Base-by-base conservation (phyloP, 805 yeast species). In the Candida patagonica region DNA sequence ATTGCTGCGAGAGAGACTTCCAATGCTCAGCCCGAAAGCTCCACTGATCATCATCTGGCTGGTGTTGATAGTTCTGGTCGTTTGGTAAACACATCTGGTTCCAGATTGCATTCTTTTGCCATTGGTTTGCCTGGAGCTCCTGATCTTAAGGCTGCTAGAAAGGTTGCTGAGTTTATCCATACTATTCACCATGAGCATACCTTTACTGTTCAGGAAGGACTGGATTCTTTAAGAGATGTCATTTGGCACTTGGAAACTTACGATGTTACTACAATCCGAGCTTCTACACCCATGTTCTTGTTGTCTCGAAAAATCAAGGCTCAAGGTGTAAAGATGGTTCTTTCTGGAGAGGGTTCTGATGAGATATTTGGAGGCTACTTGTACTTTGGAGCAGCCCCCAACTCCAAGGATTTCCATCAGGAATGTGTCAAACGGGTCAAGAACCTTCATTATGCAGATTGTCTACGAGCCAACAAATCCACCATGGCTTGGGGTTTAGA, bases 401-500 rank as follows among this genome's bases (percentile, higher is more conserved):
- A 82, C 44, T 80, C 95, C 40, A 70, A 69, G 42, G 98, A 86
- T 56, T 92, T 92, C 87, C 97, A 92, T 67, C 70, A 77, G 46
- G 99, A 92, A 70, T 83, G 94, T 67, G 95, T 92, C 47, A 73
- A 81, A 70, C 77, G 99, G 65, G 96, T 92, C 55, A 86, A 92
- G 74, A 88, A 92, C 89, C 74, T 92, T 67, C 96, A 92, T 66
- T 78, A 78, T 53, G 86, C 97, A 46, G 99, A 92, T 70, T 89
- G 97, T 71, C 70, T 92, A 62, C 81, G 99, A 67, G 99, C 99
- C 50, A 92, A 92, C 83, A 92, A 92, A 70, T 88, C 96, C 25
- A 92, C 99, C 44, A 85, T 92, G 96, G 97, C 99, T 32, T 92
- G 99, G 99, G 99, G 99, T 65, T 75, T 92, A 49, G 99, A 92